Evolutionary conservation across 208 protist species (phyloP), one percentile per base, ranked within the genome.

Genomic region (Leishmania tarentolae): DNA sequence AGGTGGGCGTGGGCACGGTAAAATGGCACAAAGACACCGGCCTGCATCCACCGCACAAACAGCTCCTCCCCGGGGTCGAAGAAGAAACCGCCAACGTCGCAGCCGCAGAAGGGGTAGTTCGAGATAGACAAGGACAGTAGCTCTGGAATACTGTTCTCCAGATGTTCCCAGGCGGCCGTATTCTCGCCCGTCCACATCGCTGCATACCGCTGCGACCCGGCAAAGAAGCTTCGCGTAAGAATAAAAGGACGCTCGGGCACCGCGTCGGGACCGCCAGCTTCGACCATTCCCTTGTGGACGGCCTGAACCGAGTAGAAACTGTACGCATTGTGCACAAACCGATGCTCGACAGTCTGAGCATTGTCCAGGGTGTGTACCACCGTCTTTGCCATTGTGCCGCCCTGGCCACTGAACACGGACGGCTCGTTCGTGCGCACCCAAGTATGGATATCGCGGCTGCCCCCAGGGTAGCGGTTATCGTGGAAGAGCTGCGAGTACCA

Each of bases 341-440:
- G 90, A 88, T 99, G 99, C 80, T 98, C 90, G 2, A 98, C 90
- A 1, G 78, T 65, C 31, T 82, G 75, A 9, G 93, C 94, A 66
- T 85, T 80, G 71, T 94, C 90, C 47, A 87, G 85, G 5, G 80
- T 77, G 85, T 99, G 98, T 31, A 98, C 80, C 6, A 89, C 92
- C 65, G 99, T 92, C 83, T 98, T 98, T 61, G 88, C 78, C 97
- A 99, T 99, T 3, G 98, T 98, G 53, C 97, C 92, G 68, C 99
- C 97, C 40, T 93, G 94, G 3, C 93, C 97, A 76, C 98, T 94
- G 87, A 99, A 99, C 9, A 99, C 98, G 0, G 97, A 99, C 6
- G 99, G 99, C 89, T 99, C 95, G 85, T 99, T 99, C 99, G 99
- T 99, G 92, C 99, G 99, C 66, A 99, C 99, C 99, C 99, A 99